Percentiles rank a stretch among this genome's conserved stretches.
Evolutionary conservation across 768 basidiomycete genomes (phyloP).

Genomic region (Kwoniella pini): DNA sequence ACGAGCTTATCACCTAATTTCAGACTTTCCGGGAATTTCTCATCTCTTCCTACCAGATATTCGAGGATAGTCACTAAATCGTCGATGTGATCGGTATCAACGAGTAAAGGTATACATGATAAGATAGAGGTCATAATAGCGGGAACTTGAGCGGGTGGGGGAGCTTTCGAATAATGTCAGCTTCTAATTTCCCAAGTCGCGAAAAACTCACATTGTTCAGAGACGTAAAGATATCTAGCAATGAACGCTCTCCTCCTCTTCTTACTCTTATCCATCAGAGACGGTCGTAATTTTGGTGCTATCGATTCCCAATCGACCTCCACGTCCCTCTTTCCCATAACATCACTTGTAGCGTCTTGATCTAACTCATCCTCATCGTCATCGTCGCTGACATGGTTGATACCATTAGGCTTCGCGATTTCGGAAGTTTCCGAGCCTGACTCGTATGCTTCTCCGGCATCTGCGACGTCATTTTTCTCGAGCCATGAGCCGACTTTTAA

Average conservation of each 20-base stretch:
- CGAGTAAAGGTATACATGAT: constrained; percentile 26
- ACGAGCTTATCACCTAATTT: constrained; percentile 68
- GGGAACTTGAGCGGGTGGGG: constrained; percentile 35
- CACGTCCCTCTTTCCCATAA: constrained; percentile 13
- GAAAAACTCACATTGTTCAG: constrained; percentile 31
- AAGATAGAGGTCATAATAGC: constrained; percentile 30
- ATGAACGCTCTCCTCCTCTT: constrained; percentile 41
- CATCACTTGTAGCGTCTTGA: constrained; percentile 6
- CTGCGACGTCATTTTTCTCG: constrained; percentile 25
- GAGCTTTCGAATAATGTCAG: constrained; percentile 28
- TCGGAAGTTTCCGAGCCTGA: constrained; percentile 19
- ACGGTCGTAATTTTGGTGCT: constrained; percentile 23
- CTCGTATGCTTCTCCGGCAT: constrained; percentile 39
- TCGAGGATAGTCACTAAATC: constrained; percentile 37
- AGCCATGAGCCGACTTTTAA: constrained; percentile 51
- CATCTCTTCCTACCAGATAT: constrained; percentile 40
- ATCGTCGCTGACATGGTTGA: not conserved
- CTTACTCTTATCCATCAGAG: constrained; percentile 33
- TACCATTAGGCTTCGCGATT: constrained; percentile 6
- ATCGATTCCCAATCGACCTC: constrained; percentile 44
- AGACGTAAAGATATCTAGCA: constrained; percentile 33
- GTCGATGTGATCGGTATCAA: constrained; percentile 35
- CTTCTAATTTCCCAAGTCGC: not conserved
- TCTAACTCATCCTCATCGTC: constrained; percentile 26
- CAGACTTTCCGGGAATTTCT: constrained; percentile 52